Evolutionary conservation across 176 grass and related monocot genomes (phyloP).

Genomic region (maize (Zea mays)): Zm-B73-REFERENCE-NAM-5.0 NC_050096.1:302750001-302750500

Average conservation of each 20-base stretch:
- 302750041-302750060: not conserved
- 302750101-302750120: not conserved
- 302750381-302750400: not conserved
- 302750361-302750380: not conserved
- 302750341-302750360: slow-evolving; percentile 8
- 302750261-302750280: not conserved
- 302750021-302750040: slow-evolving; percentile 21
- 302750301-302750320: not conserved
- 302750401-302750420: not conserved
- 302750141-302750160: not conserved
- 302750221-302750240: slow-evolving; percentile 34
- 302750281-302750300: not conserved
- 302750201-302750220: slow-evolving; percentile 23
- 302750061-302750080: not conserved
- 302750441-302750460: slow-evolving; percentile 23
- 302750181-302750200: not conserved
- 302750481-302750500: slow-evolving; percentile 50
- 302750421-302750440: not conserved
- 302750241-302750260: not conserved
- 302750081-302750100: not conserved
- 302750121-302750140: not conserved
- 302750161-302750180: not conserved
- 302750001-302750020: not conserved
- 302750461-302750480: slow-evolving; percentile 15
- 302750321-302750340: not conserved